These are phyloP conservation scores for Corylus americana DNA, from an alignment of 306 rosid species.

Conservation along the genomic window DNA sequence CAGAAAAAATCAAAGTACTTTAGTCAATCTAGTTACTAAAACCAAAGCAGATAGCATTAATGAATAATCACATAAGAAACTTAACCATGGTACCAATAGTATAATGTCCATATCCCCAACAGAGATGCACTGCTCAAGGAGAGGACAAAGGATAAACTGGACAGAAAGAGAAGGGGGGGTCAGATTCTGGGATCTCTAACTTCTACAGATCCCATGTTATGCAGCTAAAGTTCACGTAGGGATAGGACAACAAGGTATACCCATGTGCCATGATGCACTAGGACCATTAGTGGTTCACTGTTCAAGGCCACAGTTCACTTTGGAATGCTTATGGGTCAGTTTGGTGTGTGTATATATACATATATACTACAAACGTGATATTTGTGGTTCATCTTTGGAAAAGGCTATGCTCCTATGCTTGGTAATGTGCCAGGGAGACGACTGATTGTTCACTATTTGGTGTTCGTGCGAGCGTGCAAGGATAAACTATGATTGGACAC, in stretches of 20 bases:
- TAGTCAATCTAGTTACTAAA: neutral
- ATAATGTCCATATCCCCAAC: neutral
- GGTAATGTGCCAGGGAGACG: neutral
- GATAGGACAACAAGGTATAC: neutral
- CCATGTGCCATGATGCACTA: neutral
- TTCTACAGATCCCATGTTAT: neutral
- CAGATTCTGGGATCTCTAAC: no score
- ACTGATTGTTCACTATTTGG: no score
- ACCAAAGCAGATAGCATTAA: neutral
- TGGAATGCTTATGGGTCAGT: neutral
- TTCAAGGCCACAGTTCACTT: neutral
- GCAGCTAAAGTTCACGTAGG: neutral
- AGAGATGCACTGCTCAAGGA: neutral
- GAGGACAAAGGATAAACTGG: neutral
- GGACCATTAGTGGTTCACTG: neutral
- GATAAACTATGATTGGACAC: no score
- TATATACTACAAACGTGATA: neutral
- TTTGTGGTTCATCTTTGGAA: neutral
- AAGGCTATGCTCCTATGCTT: neutral
- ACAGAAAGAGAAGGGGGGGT: neutral
- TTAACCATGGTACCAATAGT: neutral
- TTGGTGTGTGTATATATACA: neutral
- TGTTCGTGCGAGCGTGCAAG: no score
- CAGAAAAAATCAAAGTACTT: neutral
- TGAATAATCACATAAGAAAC: neutral